Conservation (phyloP, 2,329 filamentous ascomycete genomes). For the Xylariaceae sp. region DNA sequence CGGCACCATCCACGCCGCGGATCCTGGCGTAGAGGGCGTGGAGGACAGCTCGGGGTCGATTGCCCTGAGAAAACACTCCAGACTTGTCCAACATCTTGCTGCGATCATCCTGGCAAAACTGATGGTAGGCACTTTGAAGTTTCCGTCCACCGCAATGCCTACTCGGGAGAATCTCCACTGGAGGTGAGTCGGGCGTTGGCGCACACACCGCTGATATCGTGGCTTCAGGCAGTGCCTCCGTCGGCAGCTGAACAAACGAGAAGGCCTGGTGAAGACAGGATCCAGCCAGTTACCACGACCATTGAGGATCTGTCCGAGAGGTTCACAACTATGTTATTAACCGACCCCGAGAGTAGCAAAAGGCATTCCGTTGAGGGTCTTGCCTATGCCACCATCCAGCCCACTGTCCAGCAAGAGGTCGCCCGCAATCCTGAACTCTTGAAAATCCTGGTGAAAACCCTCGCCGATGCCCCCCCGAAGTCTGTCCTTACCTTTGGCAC, state of each 20-base stretch:
- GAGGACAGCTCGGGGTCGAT: slow-evolving; percentile 58
- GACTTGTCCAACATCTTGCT: slow-evolving; percentile 60
- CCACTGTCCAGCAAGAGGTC: slow-evolving; percentile 78
- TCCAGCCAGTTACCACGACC: slow-evolving; percentile 54
- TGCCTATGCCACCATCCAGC: slow-evolving; percentile 84
- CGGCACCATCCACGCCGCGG: slow-evolving; percentile 45
- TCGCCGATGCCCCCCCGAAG: slow-evolving; percentile 56
- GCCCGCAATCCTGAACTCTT: slow-evolving; percentile 65
- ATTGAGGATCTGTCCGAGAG: slow-evolving; percentile 62
- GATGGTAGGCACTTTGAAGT: slow-evolving; percentile 45
- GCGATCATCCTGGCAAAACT: slow-evolving; percentile 74
- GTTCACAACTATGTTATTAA: slow-evolving; percentile 63
- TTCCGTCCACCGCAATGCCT: slow-evolving; percentile 31
- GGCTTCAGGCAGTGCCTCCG: slow-evolving; percentile 53
- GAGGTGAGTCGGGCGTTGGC: slow-evolving; percentile 24
- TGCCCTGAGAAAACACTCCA: slow-evolving; percentile 57
- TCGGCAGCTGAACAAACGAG: slow-evolving; percentile 37
- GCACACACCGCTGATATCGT: slow-evolving; percentile 30
- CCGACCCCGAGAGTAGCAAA: slow-evolving; percentile 52
- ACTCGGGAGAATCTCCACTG: slow-evolving; percentile 26
- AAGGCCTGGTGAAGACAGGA: slow-evolving; percentile 39
- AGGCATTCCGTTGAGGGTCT: slow-evolving; percentile 82
- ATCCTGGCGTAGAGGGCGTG: slow-evolving; percentile 56
- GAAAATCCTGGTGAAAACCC: slow-evolving; percentile 60
- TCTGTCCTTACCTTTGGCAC: slow-evolving; percentile 78